A percentile compares a stretch with the other conserved stretches of the same genome.
Conservation (phyloP, 805 yeast species). For the Yamadazyma sp. region DNA sequence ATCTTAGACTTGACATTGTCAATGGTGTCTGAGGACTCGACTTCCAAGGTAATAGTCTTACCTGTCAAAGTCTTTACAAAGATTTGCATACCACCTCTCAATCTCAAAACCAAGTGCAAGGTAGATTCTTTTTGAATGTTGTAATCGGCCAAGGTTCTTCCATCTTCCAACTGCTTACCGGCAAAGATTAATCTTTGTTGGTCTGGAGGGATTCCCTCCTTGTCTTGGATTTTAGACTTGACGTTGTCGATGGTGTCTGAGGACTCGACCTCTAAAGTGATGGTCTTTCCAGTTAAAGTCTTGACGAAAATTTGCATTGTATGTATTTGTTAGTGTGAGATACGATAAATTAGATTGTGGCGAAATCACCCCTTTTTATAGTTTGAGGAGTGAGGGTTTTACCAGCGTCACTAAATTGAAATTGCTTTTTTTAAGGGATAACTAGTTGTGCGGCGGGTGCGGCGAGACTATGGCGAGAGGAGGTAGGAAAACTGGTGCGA, state of each 20-base stretch:
- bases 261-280: slow-evolving; percentile 94
- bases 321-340: slow-evolving; percentile 18
- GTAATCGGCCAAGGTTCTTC: slow-evolving; percentile 95
- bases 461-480: slow-evolving; percentile 5
- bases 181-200: slow-evolving; percentile 97
- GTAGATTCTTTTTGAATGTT: slow-evolving; percentile 98
- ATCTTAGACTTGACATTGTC: slow-evolving; percentile 96
- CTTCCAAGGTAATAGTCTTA: slow-evolving; percentile 83
- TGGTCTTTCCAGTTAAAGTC: slow-evolving; percentile 62
- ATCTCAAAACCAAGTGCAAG: slow-evolving; percentile 91
- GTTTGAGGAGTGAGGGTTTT: slow-evolving; percentile 10
- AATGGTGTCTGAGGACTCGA: slow-evolving; percentile 95
- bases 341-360: slow-evolving; percentile 5
- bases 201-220: slow-evolving; percentile 97
- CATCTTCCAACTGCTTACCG: slow-evolving; percentile 96
- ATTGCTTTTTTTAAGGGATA: slow-evolving; percentile 11
- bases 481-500: too few species aligned
- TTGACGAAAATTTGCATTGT: slow-evolving; percentile 55
- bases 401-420: slow-evolving; percentile 9
- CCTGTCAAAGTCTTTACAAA: slow-evolving; percentile 60
- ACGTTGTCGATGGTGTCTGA: slow-evolving; percentile 97
- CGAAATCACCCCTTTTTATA: slow-evolving; percentile 20
- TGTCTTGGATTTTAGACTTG: slow-evolving; percentile 94
- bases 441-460: slow-evolving; percentile 8
- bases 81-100: slow-evolving; percentile 66